Base-by-base conservation (phyloP, 371 early-diverging fungal genomes). In the Lichtheimia ornata region DNA sequence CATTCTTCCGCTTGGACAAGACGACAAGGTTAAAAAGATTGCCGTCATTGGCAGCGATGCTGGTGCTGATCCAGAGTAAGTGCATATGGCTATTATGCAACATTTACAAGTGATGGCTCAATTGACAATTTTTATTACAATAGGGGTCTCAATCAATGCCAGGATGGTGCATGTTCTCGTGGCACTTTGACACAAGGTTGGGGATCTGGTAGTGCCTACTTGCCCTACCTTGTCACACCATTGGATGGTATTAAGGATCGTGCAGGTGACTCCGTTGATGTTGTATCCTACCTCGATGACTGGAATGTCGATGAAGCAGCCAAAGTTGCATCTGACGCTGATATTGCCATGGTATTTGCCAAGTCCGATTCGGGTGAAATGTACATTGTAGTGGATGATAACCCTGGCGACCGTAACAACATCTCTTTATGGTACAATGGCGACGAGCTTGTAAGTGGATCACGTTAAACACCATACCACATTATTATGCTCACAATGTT, bases 161-260 rank as follows among this genome's bases (percentile, higher is more conserved):
- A 24, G 15, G 65, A 64, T 44, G 62, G 66, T 28, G 67, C 69
- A 9, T 75, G 73, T 56, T 61, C 53, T 27, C 52, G 42, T 35
- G 89, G 86, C 12, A 83, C 81, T 2, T 63, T 88, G 14, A 83
- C 87, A 49, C 72, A 75, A 65, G 88, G 88, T 17, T 85, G 88
- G 84, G 89, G 89, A 0, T 83, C 84, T 28, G 89, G 89, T 49
- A 75, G 85, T 15, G 64, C 79, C 25, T 57, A 66, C 17, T 85
- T 78, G 68, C 82, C 86, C 14, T 87, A 86, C 61, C 45, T 87
- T n/a, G 70, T 86, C 52, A 74, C 78, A 12, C 71, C 71, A 41
- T 47, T 66, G 17, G 59, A 62, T 56, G 85, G 81, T 20, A 77
- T 88, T 53, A 66, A 55, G 13, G 54, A 50, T 14, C 73, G 74